Evolutionary conservation across 352 stramenopile species (phyloP).

Genomic region (Globisporangium nunn): DNA sequence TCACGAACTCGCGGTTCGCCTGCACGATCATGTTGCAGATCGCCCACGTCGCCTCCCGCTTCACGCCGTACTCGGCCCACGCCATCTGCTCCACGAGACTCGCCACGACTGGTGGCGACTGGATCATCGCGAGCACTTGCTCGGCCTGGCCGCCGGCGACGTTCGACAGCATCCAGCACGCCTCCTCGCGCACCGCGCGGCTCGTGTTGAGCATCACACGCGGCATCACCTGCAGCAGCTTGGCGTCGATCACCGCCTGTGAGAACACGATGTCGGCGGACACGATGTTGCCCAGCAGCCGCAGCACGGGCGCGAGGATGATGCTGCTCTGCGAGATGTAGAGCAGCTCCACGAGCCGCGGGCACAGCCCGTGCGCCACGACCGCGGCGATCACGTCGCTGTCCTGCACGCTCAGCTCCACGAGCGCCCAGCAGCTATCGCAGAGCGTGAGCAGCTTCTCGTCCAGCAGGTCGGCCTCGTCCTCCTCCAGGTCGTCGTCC

Average conservation of each 20-base stretch:
- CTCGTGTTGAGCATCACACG: slow-evolving; percentile 76
- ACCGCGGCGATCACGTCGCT: slow-evolving; percentile 50
- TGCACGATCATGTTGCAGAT: slow-evolving; percentile 85
- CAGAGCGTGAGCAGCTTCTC: slow-evolving; percentile 84
- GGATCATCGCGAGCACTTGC: slow-evolving; percentile 71
- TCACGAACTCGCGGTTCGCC: slow-evolving; percentile 45
- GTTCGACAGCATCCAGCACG: slow-evolving; percentile 85
- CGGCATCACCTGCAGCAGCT: slow-evolving; percentile 75
- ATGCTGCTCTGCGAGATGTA: slow-evolving; percentile 81
- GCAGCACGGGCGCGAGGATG: slow-evolving; percentile 70
- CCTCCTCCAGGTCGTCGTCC: slow-evolving; percentile 67
- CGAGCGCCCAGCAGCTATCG: slow-evolving; percentile 78
- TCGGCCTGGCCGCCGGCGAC: slow-evolving; percentile 70
- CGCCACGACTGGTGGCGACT: slow-evolving; percentile 52
- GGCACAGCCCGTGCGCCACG: slow-evolving; percentile 53
- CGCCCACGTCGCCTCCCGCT: slow-evolving; percentile 80
- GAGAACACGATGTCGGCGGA: slow-evolving; percentile 70
- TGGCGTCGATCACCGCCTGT: slow-evolving; percentile 71
- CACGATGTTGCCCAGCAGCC: slow-evolving; percentile 79
- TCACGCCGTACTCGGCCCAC: slow-evolving; percentile 83
- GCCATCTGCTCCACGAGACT: slow-evolving; percentile 76
- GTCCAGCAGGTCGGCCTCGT: slow-evolving; percentile 63
- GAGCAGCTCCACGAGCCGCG: slow-evolving; percentile 70
- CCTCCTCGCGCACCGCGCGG: slow-evolving; percentile 73
- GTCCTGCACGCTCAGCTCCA: slow-evolving; percentile 79